phyloP scores from a whole-genome alignment of 192 early-diverging fungal species.

The Coemansia aciculifera region DNA sequence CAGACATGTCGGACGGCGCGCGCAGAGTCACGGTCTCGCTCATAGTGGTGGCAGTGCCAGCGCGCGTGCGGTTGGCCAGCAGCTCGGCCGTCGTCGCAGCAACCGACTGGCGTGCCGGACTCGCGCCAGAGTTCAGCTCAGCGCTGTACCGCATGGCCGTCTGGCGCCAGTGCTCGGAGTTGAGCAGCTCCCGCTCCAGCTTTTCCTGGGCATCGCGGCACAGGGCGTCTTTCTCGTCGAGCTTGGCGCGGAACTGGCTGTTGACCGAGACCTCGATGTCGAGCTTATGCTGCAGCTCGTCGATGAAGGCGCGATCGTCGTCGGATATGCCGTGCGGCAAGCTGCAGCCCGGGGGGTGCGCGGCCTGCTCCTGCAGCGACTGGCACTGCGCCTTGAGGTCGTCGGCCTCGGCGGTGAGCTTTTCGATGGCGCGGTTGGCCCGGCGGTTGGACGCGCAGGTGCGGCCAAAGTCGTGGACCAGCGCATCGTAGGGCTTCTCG shows the following conservation, averaged over 20 bases:
- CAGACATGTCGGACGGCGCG: conserved; percentile 40
- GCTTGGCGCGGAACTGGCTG: conserved; percentile 11
- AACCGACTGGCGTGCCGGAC: not conserved
- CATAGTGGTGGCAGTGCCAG: conserved; percentile 36
- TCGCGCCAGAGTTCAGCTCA: not conserved
- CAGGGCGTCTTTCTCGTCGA: conserved; percentile 25
- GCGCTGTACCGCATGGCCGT: conserved; percentile 6
- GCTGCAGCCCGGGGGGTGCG: conserved; percentile 24
- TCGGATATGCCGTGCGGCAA: conserved; percentile 24
- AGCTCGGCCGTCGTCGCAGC: conserved; percentile 4
- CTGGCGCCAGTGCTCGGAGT: conserved; percentile 25
- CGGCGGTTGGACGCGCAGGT: conserved; percentile 50
- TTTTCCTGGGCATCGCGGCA: conserved; percentile 33
- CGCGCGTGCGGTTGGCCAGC: conserved; percentile 30
- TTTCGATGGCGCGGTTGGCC: conserved; percentile 37
- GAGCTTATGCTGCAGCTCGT: conserved; percentile 12
- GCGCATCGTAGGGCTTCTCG: conserved; percentile 30
- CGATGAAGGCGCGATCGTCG: conserved; percentile 12
- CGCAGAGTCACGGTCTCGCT: conserved; percentile 50
- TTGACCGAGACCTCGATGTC: conserved; percentile 19
- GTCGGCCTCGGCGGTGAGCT: conserved; percentile 18
- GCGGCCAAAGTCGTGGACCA: conserved; percentile 28
- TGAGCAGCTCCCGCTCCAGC: conserved; percentile 22
- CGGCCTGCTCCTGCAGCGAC: conserved; percentile 11
- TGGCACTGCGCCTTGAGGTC: conserved; percentile 16